Evolutionary conservation across 2,329 filamentous ascomycete genomes (phyloP).

Genomic region (Lasiodiplodia hormozganensis): DNA sequence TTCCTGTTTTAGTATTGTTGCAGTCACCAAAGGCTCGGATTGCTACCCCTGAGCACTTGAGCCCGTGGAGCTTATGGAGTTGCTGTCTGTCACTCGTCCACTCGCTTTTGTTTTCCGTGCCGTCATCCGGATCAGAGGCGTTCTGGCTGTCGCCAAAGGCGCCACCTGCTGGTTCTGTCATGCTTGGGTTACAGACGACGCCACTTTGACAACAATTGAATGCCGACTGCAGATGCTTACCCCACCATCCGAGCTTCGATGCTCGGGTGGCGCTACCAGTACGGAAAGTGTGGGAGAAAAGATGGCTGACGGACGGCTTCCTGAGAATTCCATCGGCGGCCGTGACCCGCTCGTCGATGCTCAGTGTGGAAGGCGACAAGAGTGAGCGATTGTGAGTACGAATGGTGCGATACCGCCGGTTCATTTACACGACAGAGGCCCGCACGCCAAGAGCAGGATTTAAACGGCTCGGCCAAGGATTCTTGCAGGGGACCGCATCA

Average conservation of each 20-base stretch:
- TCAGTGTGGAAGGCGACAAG: constrained; percentile 18
- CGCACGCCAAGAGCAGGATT: constrained; percentile 11
- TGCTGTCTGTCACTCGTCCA: neutral
- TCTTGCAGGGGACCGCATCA: constrained; percentile 5
- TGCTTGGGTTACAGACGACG: neutral
- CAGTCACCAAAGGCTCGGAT: neutral
- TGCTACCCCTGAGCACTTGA: neutral
- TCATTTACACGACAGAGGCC: constrained; percentile 10
- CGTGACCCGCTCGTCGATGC: neutral
- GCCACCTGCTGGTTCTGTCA: neutral
- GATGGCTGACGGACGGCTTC: neutral
- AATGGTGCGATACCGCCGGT: constrained; percentile 18
- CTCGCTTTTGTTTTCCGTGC: neutral
- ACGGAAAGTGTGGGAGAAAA: neutral
- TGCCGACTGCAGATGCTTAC: neutral
- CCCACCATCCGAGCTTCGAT: neutral
- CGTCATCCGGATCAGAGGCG: neutral
- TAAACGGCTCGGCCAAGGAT: neutral
- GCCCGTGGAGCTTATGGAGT: neutral
- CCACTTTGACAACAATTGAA: neutral
- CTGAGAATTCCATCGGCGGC: neutral
- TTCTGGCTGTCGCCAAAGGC: neutral
- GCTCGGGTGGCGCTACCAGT: neutral
- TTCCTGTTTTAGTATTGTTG: neutral
- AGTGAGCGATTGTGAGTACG: constrained; percentile 5